These are phyloP conservation scores for Verbena officinalis DNA, from an alignment of 257 asterid genomes.

Conservation along the genomic window DNA sequence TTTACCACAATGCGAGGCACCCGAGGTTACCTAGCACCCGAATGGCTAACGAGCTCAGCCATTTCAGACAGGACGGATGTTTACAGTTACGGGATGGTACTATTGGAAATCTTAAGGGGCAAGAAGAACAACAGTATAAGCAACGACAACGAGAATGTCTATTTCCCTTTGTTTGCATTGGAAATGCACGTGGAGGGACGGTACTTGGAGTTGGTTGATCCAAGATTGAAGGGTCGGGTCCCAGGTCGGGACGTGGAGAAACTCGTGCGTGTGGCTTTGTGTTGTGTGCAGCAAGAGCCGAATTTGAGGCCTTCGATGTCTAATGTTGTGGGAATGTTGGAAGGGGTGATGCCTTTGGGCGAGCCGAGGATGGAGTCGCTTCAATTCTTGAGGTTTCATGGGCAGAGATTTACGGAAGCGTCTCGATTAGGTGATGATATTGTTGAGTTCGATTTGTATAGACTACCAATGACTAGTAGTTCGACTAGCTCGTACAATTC, in stretches of 20 bases:
- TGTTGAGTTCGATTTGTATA: conserved; percentile 30
- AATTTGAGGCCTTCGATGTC: conserved; percentile 64
- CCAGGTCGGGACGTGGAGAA: conserved; percentile 55
- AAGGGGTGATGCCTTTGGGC: conserved; percentile 52
- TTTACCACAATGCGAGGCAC: conserved; percentile 86
- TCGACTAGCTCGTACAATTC: conserved; percentile 39
- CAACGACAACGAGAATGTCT: no score
- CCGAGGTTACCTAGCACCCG: conserved; percentile 82
- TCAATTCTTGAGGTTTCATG: conserved; percentile 62
- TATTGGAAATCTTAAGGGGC: conserved; percentile 78
- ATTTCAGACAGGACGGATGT: conserved; percentile 82
- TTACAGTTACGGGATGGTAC: conserved; percentile 80
- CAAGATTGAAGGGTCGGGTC: conserved; percentile 50
- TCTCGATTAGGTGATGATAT: conserved; percentile 30
- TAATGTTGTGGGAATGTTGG: conserved; percentile 64
- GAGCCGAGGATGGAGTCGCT: conserved; percentile 61
- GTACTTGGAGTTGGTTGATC: conserved; percentile 64
- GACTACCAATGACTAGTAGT: conserved; percentile 28
- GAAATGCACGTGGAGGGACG: conserved; percentile 67
- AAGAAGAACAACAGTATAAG: conserved; percentile 54
- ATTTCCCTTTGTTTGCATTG: conserved; percentile 51
- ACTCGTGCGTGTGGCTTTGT: conserved; percentile 64
- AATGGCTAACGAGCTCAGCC: conserved; percentile 83
- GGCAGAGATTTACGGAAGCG: conserved; percentile 56
- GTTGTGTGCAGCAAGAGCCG: conserved; percentile 76